Percentiles rank a stretch among this genome's conserved stretches.
Conservation (phyloP, 352 stramenopile genomes). For the Pythium aristosporum region DNA sequence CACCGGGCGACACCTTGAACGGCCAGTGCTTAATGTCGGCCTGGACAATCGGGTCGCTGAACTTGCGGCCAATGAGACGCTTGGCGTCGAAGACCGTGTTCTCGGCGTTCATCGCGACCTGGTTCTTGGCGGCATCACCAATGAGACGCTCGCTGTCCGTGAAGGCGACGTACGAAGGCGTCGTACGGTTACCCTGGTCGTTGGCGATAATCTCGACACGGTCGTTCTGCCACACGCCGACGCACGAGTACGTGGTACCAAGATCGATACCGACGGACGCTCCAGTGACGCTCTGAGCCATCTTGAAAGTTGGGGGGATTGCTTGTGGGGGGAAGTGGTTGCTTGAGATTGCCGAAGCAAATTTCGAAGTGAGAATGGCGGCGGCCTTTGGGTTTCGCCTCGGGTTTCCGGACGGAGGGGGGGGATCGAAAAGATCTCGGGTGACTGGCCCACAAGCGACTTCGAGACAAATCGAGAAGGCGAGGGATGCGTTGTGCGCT, state of each 20-base stretch:
- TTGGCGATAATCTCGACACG: conserved; percentile 95
- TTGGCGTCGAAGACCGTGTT: conserved; percentile 35
- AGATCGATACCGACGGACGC: conserved; percentile 95
- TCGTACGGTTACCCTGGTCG: conserved; percentile 95
- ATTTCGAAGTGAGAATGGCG: conserved; percentile 27
- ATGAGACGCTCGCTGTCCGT: conserved; percentile 94
- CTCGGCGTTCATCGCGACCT: conserved; percentile 89
- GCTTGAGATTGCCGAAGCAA: conserved; percentile 28
- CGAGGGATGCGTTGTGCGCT: conserved; percentile 7
- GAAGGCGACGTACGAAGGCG: conserved; percentile 95
- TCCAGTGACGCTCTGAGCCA: conserved; percentile 17
- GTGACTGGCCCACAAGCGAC: conserved; percentile 11
- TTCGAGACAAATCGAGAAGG: conserved; percentile 31
- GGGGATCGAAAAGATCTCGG: conserved; percentile 21
- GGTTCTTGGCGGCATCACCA: conserved; percentile 93
- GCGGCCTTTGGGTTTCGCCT: conserved; percentile 4
- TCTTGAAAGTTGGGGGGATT: conserved; percentile 12
- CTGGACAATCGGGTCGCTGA: conserved; percentile 83
- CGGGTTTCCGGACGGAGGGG: not conserved
- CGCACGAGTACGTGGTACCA: conserved; percentile 96
- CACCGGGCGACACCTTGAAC: conserved; percentile 50
- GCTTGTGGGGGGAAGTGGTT: conserved; percentile 1
- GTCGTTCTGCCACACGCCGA: conserved; percentile 97
- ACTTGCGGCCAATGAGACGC: conserved; percentile 91
- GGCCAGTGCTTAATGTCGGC: conserved; percentile 54